Base-by-base conservation (phyloP, 2,329 filamentous ascomycete genomes). In the Moelleriella libera region DNA sequence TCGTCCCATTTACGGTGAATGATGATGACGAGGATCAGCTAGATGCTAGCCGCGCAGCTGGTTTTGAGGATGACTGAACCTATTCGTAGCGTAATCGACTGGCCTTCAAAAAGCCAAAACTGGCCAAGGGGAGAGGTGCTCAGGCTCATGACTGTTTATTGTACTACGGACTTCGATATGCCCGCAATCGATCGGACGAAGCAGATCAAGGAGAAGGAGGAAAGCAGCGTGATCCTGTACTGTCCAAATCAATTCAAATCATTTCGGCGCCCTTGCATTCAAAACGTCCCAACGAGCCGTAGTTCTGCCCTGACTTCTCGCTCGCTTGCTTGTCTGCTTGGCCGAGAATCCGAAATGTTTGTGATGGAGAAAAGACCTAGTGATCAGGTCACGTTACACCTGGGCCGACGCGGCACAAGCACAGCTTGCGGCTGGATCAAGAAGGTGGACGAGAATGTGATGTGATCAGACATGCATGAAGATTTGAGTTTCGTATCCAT, bases 1-100 rank as follows among this genome's bases (percentile, higher is more conserved):
- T 92, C 59, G 82, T 94, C 49, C 86, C 87, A 12, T 82, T 80
- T 47, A 71, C 74, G 12, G 75, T 76, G 28, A 76, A 84, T 41
- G 80, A 80, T 30, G 71, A 71, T 5, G 66, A 66, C 0, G 52
- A 54, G 6, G 53, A 50, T 4, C 47, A 41, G 14, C 45, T 49
- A 9, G 48, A 45, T 2, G 48, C 37, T 29, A 31, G 44, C 6
- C 28, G 37, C 30, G 7, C 34, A 28, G 31, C 41, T 30, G 45
- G 8, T n/a, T 49, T 46, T 31, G 50, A 49, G 3, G 42, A 50
- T n/a, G 47, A 50, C 31, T 21, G 21, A 21, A 21, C 21, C 21
- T 50, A 49, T 34, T 30, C 6, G 40, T 9, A 5, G 8, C 34
- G 34, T 37, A 8, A 12, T 37, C 32, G 32, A 12, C 32, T 8